Evolutionary conservation across 495 filamentous ascomycete species (phyloP).

Genomic region (Penicillium desertorum): DNA sequence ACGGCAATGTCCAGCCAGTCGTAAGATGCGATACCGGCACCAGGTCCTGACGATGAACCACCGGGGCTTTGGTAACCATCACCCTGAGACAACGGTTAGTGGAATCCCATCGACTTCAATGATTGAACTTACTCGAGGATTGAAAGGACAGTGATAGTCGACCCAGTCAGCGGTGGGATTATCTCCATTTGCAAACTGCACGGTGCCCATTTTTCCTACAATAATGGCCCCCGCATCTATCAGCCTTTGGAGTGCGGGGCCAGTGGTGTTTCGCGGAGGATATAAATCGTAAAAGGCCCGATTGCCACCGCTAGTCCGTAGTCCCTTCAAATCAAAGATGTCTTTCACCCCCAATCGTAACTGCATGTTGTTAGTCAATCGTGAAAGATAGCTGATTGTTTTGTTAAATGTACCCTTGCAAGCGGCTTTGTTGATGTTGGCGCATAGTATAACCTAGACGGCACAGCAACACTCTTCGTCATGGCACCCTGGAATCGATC

Average conservation of each 20-base stretch:
- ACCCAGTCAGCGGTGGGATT: slow-evolving; percentile 41
- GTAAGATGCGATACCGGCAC: slow-evolving; percentile 39
- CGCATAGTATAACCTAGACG: slow-evolving; percentile 44
- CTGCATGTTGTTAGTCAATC: slow-evolving; percentile 1
- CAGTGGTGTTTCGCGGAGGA: slow-evolving; percentile 30
- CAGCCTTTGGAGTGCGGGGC: slow-evolving; percentile 37
- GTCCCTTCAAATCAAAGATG: slow-evolving; percentile 43
- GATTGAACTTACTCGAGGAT: slow-evolving; percentile 30
- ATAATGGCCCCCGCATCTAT: slow-evolving; percentile 47
- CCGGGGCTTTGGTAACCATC: slow-evolving; percentile 46
- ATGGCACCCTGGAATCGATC: slow-evolving; percentile 17
- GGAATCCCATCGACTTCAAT: too few species aligned
- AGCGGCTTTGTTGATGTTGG: slow-evolving; percentile 34
- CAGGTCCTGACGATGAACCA: slow-evolving; percentile 40
- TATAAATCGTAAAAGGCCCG: slow-evolving; percentile 43
- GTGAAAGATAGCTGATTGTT: too few species aligned
- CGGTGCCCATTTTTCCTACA: slow-evolving; percentile 50
- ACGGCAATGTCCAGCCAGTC: slow-evolving; percentile 46
- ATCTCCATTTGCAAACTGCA: slow-evolving; percentile 47
- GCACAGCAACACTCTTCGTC: slow-evolving; percentile 37
- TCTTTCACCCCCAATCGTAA: slow-evolving; percentile 48
- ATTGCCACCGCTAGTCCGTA: slow-evolving; percentile 43
- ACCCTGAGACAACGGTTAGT: slow-evolving; percentile 17
- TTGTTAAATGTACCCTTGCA: slow-evolving; percentile 22
- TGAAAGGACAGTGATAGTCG: slow-evolving; percentile 45